Conservation (phyloP, 2,329 filamentous ascomycete genomes). For the Trichoderma sp. region DNA sequence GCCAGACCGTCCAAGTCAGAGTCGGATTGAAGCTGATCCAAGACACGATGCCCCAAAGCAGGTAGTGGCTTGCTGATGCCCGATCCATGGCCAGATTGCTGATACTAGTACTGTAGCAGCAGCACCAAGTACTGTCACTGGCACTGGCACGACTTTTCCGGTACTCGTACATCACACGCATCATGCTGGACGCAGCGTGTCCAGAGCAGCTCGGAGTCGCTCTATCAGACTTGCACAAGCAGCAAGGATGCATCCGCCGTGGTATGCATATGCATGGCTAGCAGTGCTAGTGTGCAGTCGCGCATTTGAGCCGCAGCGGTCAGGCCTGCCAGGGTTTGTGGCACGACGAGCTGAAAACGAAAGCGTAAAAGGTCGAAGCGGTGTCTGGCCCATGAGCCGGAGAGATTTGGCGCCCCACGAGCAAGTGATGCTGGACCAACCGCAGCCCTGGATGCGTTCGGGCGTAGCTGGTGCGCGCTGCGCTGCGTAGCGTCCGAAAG, state of each 20-base stretch:
- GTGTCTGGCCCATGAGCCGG: conserved; percentile 1
- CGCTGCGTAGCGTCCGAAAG: conserved; percentile 19
- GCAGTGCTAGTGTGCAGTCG: not conserved
- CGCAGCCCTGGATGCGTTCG: not conserved
- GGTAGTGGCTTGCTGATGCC: conserved; percentile 13
- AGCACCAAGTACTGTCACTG: not conserved
- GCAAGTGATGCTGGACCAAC: conserved; percentile 2
- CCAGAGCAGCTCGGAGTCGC: not conserved
- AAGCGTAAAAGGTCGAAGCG: not conserved
- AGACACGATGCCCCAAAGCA: not conserved
- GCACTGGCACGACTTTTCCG: not conserved
- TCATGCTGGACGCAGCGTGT: not conserved
- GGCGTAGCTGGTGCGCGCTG: conserved; percentile 1
- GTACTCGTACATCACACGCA: not conserved
- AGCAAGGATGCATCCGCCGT: not conserved
- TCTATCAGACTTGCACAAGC: not conserved
- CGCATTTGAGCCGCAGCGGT: conserved; percentile 20
- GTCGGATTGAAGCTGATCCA: conserved; percentile 19
- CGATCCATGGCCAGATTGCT: conserved; percentile 15
- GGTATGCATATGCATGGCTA: conserved; percentile 15
- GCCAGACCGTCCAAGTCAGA: conserved; percentile 5
- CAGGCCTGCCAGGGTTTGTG: conserved; percentile 13
- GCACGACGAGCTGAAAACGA: conserved; percentile 26
- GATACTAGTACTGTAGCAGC: not conserved
- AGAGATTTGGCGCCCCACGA: conserved; percentile 22